Base-by-base conservation (phyloP, 2,329 filamentous ascomycete genomes). In the Chaetomiaceae sp. region DNA sequence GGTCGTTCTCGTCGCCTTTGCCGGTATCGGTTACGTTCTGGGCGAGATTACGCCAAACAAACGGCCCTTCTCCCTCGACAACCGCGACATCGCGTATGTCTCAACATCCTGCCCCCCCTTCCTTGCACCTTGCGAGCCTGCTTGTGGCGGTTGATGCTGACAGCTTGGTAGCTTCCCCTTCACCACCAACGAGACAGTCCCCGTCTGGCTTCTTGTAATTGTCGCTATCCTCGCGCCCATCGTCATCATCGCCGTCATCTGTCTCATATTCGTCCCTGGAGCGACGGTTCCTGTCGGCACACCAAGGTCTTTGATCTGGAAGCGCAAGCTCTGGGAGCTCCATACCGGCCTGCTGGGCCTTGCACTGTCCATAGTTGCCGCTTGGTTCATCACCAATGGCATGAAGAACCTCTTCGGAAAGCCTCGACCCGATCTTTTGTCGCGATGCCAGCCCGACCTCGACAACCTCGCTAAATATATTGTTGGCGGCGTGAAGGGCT, bases 291-390 rank as follows among this genome's bases (percentile, higher is more conserved):
- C 80, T 14, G 74, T 73, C 37, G 75, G 77, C 17, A 83, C 85
- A 0, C 82, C 87, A 2, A 77, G 76, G 56, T 68, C 76, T 4
- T 69, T 88, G 48, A 74, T 91, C 39, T 90, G 88, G 83, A 81
- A 80, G 64, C 79, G 88, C 58, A 96, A 93, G 70, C 67, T 96
- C 1, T 96, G 92, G 90, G 91, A 96, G 67, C 83, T 88, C 66
- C 89, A 96, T 65, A 83, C 82, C 2, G 90, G 88, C 52, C 89
- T 86, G 82, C 81, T 96, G 62, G 91, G 91, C 0, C 76, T 96
- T 3, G 87, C 76, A 1, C 73, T 96, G 16, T 82, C 87, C 3
- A 73, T 89, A 9, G 82, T 84, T 2, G 75, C 81, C 2, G 79
- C 86, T 4, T 95, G 87, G 73, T 82, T 93, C 68, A 82, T 95